Percentiles rank a stretch among this genome's conserved stretches.
Evolutionary conservation across 179 eudicot species (phyloP).

Genomic region (Carnegiea gigantea): DNA sequence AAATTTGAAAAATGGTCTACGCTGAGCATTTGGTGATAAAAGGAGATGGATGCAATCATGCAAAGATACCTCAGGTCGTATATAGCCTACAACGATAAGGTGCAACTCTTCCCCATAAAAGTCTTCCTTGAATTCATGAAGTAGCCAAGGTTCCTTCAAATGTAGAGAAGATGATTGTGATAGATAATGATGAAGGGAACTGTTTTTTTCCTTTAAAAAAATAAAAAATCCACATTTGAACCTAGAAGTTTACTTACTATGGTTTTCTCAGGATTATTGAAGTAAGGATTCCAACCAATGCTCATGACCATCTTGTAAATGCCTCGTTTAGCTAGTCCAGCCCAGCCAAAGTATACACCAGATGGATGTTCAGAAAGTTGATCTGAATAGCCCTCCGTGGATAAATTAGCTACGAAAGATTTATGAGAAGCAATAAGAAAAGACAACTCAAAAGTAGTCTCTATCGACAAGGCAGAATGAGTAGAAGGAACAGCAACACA

Average conservation of each 20-base stretch:
- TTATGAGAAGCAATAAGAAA: neutral
- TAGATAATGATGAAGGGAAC: neutral
- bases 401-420: slow-evolving; percentile 72
- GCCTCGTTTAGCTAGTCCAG: slow-evolving; percentile 66
- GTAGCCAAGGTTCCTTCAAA: slow-evolving; percentile 93
- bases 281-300: slow-evolving; percentile 96
- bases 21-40: neutral
- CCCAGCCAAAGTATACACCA: slow-evolving; percentile 99
- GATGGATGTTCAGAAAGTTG: slow-evolving; percentile 77
- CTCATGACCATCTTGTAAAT: slow-evolving; percentile 98
- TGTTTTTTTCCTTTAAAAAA: neutral
- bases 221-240: neutral
- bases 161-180: neutral
- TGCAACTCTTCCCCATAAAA: slow-evolving; percentile 86
- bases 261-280: slow-evolving; percentile 85
- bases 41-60: neutral
- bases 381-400: slow-evolving; percentile 54
- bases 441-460: neutral
- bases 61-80: slow-evolving; percentile 76
- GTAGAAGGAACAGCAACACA: neutral
- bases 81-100: slow-evolving; percentile 81
- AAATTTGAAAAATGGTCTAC: neutral
- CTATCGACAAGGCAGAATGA: neutral
- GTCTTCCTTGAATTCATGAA: slow-evolving; percentile 81
- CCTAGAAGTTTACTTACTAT: slow-evolving; percentile 56